Evolutionary conservation across 148 eudicot species (phyloP), one percentile per base, ranked within the genome.

Genomic region (Rhododendron molle): DNA sequence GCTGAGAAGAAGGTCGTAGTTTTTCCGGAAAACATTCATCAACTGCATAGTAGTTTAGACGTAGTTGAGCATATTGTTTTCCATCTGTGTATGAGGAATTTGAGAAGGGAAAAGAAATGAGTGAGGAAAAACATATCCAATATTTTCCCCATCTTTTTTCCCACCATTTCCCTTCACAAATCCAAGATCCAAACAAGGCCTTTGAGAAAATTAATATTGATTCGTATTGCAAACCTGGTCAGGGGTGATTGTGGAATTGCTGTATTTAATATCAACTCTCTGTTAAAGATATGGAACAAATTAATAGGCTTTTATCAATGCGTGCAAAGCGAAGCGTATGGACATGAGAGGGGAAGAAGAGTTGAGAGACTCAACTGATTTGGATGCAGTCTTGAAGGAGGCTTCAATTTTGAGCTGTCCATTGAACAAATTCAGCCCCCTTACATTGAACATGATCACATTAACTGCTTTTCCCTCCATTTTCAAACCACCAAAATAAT

Each of bases 401-500:
- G 98, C 94, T 38, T 94, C 94, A 73, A 96, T 92, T 26, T 89
- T 90, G 67, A 96, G 93, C 91, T 92, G 92, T 44, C 99, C 99
- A 84, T 86, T 92, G 81, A 96, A 89, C 88, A 96, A 80, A 89
- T 86, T 92, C 82, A 96, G 85, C 54, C 96, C 99, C 89, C 92
- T 93, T 83, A 94, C 96, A 86, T 89, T 94, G 94, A 96, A 96
- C 88, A 87, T 89, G 88, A 96, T 88, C 87, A 92, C 91, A 86
- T 96, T 96, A 38, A 93, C 96, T 92, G 99, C 98, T 96, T 96
- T 94, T 73, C 93, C 92, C 99, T 96, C 98, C 98, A 93, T 92
- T 90, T 88, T 91, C 83, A 82, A 88, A 90, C 85, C 84, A 86
- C 67, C 76, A 89, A 69, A 82, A 83, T 71, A 76, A 78, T 40